Percentiles rank a stretch among this genome's conserved stretches.
Evolutionary conservation across 2,329 filamentous ascomycete genomes (phyloP).

Genomic region (Talaromyces atroroseus): DNA sequence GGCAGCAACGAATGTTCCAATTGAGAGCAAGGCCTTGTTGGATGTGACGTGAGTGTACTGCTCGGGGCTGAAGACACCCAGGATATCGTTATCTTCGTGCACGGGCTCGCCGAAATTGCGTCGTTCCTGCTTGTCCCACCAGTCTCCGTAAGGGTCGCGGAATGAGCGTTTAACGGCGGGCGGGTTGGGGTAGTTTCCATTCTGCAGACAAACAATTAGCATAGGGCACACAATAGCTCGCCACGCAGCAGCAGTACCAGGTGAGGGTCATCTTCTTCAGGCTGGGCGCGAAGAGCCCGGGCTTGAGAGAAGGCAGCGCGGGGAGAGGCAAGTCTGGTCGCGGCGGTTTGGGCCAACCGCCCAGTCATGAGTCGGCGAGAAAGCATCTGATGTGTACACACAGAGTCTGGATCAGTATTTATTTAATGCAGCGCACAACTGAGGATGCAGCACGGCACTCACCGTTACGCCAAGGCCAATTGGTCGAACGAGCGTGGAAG

Average conservation of each 20-base stretch:
- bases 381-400: slow-evolving; percentile 34
- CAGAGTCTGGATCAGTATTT: not conserved
- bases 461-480: slow-evolving; percentile 24
- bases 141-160: slow-evolving; percentile 86
- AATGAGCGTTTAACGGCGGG: slow-evolving; percentile 74
- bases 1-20: slow-evolving; percentile 60
- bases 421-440: not conserved
- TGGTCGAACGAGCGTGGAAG: slow-evolving; percentile 14
- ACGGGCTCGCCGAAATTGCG: slow-evolving; percentile 95
- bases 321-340: slow-evolving; percentile 29
- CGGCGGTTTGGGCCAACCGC: slow-evolving; percentile 34
- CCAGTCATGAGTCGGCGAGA: slow-evolving; percentile 40
- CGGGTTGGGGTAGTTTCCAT: slow-evolving; percentile 45
- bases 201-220: slow-evolving; percentile 26
- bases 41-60: slow-evolving; percentile 81
- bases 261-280: slow-evolving; percentile 37
- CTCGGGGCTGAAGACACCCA: slow-evolving; percentile 83
- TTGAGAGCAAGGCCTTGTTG: slow-evolving; percentile 62
- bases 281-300: slow-evolving; percentile 30
- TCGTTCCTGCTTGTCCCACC: slow-evolving; percentile 97
- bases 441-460: slow-evolving; percentile 10
- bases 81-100: slow-evolving; percentile 91
- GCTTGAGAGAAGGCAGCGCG: slow-evolving; percentile 40
- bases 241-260: slow-evolving; percentile 30
- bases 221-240: not conserved